These are phyloP conservation scores for Chlorella sp. DNA, from an alignment of 139 green algal species.

Conservation along the genomic window DNA sequence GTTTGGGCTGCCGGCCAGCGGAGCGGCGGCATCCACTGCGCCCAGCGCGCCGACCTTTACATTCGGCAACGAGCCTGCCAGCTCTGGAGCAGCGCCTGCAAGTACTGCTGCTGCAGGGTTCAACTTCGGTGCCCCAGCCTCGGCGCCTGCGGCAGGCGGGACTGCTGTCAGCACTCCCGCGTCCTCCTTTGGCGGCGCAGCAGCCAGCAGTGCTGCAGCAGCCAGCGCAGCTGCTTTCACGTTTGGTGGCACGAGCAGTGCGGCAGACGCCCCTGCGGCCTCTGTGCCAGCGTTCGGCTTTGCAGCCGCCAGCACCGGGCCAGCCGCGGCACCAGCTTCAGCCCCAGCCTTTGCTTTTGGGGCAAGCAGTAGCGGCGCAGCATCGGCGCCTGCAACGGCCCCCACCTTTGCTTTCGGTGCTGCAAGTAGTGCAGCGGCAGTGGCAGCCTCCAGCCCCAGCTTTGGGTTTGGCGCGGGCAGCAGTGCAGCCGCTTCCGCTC, in stretches of 20 bases:
- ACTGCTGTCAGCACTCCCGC: too few relatives aligned
- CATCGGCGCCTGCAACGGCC: neutral
- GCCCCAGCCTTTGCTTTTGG: conserved; percentile 8
- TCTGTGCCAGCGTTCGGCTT: neutral
- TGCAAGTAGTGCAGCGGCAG: neutral
- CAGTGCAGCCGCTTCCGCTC: neutral
- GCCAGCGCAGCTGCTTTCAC: too few relatives aligned
- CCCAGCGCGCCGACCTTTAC: neutral
- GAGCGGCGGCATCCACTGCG: neutral
- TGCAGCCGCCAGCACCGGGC: neutral
- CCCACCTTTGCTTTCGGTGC: conserved; percentile 9
- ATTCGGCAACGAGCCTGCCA: neutral
- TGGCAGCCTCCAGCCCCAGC: neutral
- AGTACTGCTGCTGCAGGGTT: neutral
- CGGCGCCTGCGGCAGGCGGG: too few relatives aligned
- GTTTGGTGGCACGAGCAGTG: too few relatives aligned
- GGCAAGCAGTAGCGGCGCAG: neutral
- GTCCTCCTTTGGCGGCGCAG: neutral
- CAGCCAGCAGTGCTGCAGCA: neutral
- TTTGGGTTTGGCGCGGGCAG: neutral
- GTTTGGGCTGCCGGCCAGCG: conserved; percentile 30
- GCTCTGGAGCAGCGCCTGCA: neutral
- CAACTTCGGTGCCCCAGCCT: conserved; percentile 2
- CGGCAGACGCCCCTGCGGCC: neutral
- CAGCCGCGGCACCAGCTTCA: neutral